Base-by-base conservation (phyloP, 495 filamentous ascomycete genomes). In the Tuber borchii region DNA sequence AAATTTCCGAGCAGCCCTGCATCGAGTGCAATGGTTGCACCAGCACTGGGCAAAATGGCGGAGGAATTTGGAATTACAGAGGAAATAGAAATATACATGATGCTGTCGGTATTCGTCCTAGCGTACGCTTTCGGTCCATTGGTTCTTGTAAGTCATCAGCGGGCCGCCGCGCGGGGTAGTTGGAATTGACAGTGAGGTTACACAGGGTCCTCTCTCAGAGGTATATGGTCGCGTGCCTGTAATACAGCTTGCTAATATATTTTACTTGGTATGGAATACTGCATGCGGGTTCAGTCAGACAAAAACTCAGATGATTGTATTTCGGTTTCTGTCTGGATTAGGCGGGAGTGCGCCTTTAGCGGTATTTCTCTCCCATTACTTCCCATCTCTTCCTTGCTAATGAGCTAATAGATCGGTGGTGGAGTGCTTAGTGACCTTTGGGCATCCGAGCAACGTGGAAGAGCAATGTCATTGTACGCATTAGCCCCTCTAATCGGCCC, bases 101-200 rank as follows among this genome's bases (percentile, higher is more conserved):
- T 87, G 0, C 82, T 94, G 44, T 91, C 90, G 0, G 86, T 91
- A 75, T 93, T 93, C 83, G 85, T 93, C 19, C 86, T 93, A 5
- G 91, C 90, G 9, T 94, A 92, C 80, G 89, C 89, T 76, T 80
- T 88, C 71, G 88, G 87, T 0, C 88, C 88, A 0, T 83, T 90
- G 4, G 78, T 90, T 39, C 84, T 90, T 20, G 51, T 61, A 16
- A 31, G 51, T 31, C 10, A 31, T 31, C 51, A 31, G 26, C 12
- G n/a, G n/a, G 4, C 51, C 4, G 2, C n/a, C n/a, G 51, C 26
- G n/a, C 10, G 10, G n/a, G 7, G n/a, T 61, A 8, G 26, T 14
- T 2, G n/a, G 51, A 16, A 31, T 61, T 61, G 26, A 61, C n/a
- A 5, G 12, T 61, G n/a, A 16, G 51, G 51, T 14, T 16, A 5